These are phyloP conservation scores for Podaxis sp. DNA, from an alignment of 768 basidiomycete species.

Conservation along the genomic window DNA sequence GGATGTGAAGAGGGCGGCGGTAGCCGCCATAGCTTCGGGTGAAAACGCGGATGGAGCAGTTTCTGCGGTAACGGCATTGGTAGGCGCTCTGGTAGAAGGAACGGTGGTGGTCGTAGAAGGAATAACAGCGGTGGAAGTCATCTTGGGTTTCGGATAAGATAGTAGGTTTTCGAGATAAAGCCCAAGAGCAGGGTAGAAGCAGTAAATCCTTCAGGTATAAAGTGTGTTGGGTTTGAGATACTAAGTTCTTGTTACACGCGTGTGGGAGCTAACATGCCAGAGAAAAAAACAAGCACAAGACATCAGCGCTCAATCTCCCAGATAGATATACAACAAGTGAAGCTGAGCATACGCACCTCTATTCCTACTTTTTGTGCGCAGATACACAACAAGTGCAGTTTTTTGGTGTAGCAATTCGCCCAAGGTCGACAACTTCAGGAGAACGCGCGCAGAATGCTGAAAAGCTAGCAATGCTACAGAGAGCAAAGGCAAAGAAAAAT, in stretches of 20 bases:
- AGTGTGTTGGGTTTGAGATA: background rate
- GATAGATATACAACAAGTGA: background rate
- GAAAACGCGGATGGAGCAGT: background rate
- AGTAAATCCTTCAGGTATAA: background rate
- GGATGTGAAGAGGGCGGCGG: constrained; percentile 11
- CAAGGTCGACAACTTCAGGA: background rate
- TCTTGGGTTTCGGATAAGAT: constrained; percentile 20
- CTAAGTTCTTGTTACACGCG: background rate
- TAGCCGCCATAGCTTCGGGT: constrained; percentile 6
- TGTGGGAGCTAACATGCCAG: background rate
- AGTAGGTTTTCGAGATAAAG: background rate
- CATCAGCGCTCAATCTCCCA: background rate
- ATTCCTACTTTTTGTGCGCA: background rate
- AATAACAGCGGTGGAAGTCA: constrained; percentile 31
- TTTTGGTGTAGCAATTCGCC: background rate
- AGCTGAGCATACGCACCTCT: background rate
- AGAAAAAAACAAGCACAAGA: background rate
- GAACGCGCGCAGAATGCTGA: background rate
- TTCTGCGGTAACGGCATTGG: background rate
- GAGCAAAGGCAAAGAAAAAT: background rate
- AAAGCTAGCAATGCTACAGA: background rate
- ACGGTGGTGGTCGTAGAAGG: background rate
- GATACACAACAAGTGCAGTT: background rate
- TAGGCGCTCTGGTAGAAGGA: background rate
- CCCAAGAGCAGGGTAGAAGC: background rate